A percentile compares a stretch with the other conserved stretches of the same genome.
Evolutionary conservation across 2,329 filamentous ascomycete species (phyloP).

Genomic region (Aspergillus fumigatiaffinis): DNA sequence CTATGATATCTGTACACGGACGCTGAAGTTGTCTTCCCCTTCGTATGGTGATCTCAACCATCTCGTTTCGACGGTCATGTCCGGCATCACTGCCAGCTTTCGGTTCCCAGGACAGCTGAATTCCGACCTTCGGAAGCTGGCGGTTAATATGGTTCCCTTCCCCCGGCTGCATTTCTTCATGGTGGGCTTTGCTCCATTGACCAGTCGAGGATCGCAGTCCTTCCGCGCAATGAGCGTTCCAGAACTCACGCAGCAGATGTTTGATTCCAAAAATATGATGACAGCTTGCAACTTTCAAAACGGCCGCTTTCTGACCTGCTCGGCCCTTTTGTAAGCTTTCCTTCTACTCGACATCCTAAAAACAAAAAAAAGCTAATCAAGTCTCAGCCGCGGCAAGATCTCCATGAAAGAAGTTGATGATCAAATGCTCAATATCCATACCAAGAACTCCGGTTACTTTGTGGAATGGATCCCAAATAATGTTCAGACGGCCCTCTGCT

Average conservation of each 20-base stretch:
- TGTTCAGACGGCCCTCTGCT: conserved; percentile 98
- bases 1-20: conserved; percentile 99
- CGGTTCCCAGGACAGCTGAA: conserved; percentile 99
- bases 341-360: neutral
- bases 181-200: conserved; percentile 98
- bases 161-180: conserved; percentile 99
- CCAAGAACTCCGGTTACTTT: conserved; percentile 99
- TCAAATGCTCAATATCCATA: conserved; percentile 99
- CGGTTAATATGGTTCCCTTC: conserved; percentile 99
- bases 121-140: conserved; percentile 98
- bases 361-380: conserved; percentile 27
- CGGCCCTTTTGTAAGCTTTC: conserved; percentile 77
- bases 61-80: conserved; percentile 99
- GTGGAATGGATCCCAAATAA: conserved; percentile 99
- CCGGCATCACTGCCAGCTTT: conserved; percentile 94
- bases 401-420: conserved; percentile 99
- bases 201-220: conserved; percentile 82
- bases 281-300: conserved; percentile 99
- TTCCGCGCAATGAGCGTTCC: conserved; percentile 98
- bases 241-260: conserved; percentile 99
- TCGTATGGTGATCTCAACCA: conserved; percentile 99
- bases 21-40: conserved; percentile 96
- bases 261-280: conserved; percentile 99
- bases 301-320: conserved; percentile 98
- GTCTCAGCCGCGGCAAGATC: conserved; percentile 83